Evolutionary conservation across 2,329 filamentous ascomycete genomes (phyloP).

Genomic region (Apiospora arundinis): DNA sequence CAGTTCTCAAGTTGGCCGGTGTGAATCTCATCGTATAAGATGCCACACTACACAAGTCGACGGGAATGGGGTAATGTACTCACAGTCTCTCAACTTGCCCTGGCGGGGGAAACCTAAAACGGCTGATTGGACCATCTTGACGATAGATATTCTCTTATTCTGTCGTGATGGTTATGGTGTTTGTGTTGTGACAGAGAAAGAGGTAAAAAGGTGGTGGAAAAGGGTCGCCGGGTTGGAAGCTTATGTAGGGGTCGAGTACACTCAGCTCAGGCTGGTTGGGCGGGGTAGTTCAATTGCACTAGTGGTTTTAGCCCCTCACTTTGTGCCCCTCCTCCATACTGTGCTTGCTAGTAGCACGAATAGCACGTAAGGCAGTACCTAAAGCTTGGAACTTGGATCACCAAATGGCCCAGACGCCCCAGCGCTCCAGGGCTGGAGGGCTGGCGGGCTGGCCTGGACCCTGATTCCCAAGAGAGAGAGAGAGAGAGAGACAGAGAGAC

Average conservation of each 20-base stretch:
- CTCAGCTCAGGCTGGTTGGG: not conserved
- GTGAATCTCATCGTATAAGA: not conserved
- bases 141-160: slow-evolving; percentile 33
- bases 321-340: not conserved
- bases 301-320: not conserved
- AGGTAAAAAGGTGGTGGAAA: not conserved
- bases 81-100: slow-evolving; percentile 81
- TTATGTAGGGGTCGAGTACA: not conserved
- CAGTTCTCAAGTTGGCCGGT: not conserved
- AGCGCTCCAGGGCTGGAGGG: too few species aligned
- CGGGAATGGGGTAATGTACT: slow-evolving; percentile 48
- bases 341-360: not conserved
- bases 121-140: slow-evolving; percentile 70
- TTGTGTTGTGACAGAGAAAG: not conserved
- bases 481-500: not conserved
- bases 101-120: slow-evolving; percentile 99
- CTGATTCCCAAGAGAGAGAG: not conserved
- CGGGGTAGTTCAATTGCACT: not conserved
- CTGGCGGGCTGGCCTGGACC: not conserved
- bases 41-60: not conserved
- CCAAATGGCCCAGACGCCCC: not conserved
- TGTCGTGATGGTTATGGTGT: not conserved
- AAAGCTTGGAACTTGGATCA: not conserved
- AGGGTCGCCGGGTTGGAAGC: not conserved
- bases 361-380: not conserved